Evolutionary conservation across 2,329 filamentous ascomycete genomes (phyloP), one percentile per base, ranked within the genome.

Genomic region (Atkinsonella hypoxylon): DNA sequence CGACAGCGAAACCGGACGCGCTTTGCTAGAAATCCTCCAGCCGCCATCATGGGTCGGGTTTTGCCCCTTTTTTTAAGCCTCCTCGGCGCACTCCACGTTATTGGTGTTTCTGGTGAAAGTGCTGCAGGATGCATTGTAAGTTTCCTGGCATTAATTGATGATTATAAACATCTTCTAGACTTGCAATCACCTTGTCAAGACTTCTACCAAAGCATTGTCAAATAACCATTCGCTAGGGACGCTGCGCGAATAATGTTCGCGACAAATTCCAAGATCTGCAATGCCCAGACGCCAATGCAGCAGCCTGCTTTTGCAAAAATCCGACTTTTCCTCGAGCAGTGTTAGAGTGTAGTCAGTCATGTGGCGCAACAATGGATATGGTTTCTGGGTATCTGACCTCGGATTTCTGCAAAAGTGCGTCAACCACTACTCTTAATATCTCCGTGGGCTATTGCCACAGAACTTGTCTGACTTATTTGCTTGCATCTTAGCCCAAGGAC

Each of bases 271-370:
- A 52, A 15, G 55, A 56, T 15, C 58, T 57, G 43, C 42, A 48
- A 10, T 68, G 66, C 40, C 38, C 44, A n/a, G 61, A 55, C 52
- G 62, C 62, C 34, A 56, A 58, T 41, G 58, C 66, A 30, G 58
- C 59, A 18, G 56, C 60, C 15, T 76, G 73, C 53, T 62, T 75
- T 15, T 76, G 73, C 55, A 57, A 53, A 30, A 65, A 65, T 11
- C 49, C 59, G 1, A 58, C 58, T 18, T 70, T 70, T 49, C 45
- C 58, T 30, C 58, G 58, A 50, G 68, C 67, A n/a, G 62, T 74
- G 45, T 58, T 61, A 20, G 70, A 73, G 46, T 75, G 72, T 51
- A 64, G 57, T 43, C 58, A 59, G 12, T 44, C 48, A 10, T 66
- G 62, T 52, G 58, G 54, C 40, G 61, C 58, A 41, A 56, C 53